Percentiles rank a stretch among this genome's conserved stretches.
Evolutionary conservation across 208 protist genomes (phyloP).

Genomic region (Histomonas meleagridis): DNA sequence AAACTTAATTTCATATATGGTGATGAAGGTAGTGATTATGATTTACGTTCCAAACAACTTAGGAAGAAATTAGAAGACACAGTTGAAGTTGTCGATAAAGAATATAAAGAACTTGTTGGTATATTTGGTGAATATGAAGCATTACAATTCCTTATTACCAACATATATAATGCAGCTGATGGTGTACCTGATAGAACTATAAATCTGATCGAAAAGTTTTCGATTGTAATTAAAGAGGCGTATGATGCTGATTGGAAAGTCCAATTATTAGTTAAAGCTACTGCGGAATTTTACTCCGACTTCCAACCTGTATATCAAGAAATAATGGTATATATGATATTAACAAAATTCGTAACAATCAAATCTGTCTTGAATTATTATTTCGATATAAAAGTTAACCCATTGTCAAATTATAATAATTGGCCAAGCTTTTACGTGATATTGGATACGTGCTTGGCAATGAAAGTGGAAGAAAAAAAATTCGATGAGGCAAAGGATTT

Average conservation of each 20-base stretch:
- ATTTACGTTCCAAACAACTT: not conserved
- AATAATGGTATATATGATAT: not conserved
- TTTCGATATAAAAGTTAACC: not conserved
- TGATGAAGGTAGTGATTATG: too few species aligned
- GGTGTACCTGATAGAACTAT: not conserved
- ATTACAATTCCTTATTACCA: not conserved
- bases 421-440: not conserved
- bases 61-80: not conserved
- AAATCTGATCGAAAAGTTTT: not conserved
- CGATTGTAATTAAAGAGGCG: not conserved
- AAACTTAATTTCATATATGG: not conserved
- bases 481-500: not conserved
- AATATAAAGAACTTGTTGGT: not conserved
- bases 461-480: not conserved
- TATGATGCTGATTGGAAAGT: not conserved
- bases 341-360: not conserved
- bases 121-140: not conserved
- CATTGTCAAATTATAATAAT: not conserved
- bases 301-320: not conserved
- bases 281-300: not conserved
- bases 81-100: not conserved
- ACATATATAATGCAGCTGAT: not conserved
- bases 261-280: not conserved
- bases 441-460: not conserved
- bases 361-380: not conserved